Conservation (phyloP, 768 basidiomycete genomes). For the Mycena albidolilacea region DNA sequence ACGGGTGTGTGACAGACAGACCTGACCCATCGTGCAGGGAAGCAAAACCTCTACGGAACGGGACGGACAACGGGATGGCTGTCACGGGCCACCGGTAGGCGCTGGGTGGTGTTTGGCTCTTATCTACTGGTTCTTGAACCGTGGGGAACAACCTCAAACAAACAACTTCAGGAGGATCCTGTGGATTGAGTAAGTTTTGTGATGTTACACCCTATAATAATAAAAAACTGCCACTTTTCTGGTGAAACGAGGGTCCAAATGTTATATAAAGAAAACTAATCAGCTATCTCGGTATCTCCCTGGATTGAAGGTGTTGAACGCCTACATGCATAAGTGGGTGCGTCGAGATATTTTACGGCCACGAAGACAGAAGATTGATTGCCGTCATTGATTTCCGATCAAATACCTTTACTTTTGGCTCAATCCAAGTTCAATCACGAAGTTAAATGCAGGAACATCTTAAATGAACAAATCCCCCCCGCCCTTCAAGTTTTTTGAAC, state of each 20-base stretch:
- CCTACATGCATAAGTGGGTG: too few relatives aligned
- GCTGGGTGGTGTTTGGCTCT: too few relatives aligned
- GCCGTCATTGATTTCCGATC: neutral
- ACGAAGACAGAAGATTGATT: neutral
- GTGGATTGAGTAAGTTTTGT: too few relatives aligned
- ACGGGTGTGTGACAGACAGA: too few relatives aligned
- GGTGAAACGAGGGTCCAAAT: neutral
- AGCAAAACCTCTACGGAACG: too few relatives aligned
- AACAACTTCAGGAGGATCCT: neutral
- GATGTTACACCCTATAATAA: neutral
- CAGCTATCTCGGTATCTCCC: neutral
- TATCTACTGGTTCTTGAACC: neutral
- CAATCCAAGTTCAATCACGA: neutral
- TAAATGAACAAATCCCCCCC: neutral
- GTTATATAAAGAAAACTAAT: neutral
- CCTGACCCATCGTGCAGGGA: too few relatives aligned
- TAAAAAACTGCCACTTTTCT: neutral
- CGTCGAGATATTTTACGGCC: neutral
- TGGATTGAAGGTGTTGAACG: neutral
- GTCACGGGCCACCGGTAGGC: too few relatives aligned
- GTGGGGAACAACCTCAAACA: neutral
- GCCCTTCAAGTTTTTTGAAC: neutral
- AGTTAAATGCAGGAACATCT: neutral
- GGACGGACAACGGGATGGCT: too few relatives aligned
- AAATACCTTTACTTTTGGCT: neutral